These are phyloP conservation scores for Rosellinia necatrix DNA, from an alignment of 2,329 filamentous ascomycete genomes.

Conservation along the genomic window DNA sequence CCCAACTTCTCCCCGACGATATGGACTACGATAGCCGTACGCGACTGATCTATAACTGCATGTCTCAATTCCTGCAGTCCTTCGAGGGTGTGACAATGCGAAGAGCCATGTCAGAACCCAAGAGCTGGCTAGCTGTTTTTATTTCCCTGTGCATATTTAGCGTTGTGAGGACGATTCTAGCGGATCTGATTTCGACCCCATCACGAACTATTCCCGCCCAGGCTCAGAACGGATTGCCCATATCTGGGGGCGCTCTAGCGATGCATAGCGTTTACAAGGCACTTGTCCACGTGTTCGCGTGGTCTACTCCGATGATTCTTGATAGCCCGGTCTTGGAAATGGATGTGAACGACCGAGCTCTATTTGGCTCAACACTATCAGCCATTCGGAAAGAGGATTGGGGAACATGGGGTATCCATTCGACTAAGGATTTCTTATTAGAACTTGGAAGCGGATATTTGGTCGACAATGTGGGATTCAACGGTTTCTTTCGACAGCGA, in stretches of 20 bases:
- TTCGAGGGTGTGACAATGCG: conserved; percentile 54
- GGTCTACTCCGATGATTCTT: conserved; percentile 49
- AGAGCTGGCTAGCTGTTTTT: conserved; percentile 57
- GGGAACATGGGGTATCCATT: conserved; percentile 50
- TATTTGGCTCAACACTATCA: conserved; percentile 49
- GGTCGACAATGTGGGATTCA: conserved; percentile 44
- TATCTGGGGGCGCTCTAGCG: conserved; percentile 36
- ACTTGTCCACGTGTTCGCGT: conserved; percentile 54
- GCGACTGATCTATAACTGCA: conserved; percentile 54
- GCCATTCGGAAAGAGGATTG: conserved; percentile 55
- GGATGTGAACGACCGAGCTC: conserved; percentile 50
- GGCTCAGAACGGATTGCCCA: conserved; percentile 33
- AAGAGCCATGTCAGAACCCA: conserved; percentile 45
- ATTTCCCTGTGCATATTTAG: conserved; percentile 64
- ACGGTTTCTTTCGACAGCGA: conserved; percentile 49
- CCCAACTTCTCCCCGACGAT: conserved; percentile 47
- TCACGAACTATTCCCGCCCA: conserved; percentile 35
- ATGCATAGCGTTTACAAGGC: conserved; percentile 58
- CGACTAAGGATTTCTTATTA: conserved; percentile 56
- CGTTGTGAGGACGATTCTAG: conserved; percentile 56
- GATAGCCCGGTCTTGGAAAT: conserved; percentile 50
- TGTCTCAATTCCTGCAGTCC: conserved; percentile 56
- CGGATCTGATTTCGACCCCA: conserved; percentile 49
- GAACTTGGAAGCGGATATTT: conserved; percentile 52
- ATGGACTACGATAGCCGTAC: conserved; percentile 53